These are phyloP conservation scores for Massarina eburnea DNA, from an alignment of 2,329 filamentous ascomycete genomes.

Conservation along the genomic window DNA sequence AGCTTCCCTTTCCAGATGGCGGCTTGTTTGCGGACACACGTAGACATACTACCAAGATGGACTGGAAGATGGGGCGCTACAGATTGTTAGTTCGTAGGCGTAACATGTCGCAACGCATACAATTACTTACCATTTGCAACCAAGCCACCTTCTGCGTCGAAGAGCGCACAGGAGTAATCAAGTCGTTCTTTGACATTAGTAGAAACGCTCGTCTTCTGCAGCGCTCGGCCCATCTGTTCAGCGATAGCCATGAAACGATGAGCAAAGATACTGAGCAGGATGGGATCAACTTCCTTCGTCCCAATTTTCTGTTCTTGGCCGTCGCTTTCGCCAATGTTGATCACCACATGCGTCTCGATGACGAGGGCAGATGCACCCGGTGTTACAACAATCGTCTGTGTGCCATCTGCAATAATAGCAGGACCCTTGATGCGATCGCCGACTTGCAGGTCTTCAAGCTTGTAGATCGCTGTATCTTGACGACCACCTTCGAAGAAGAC, in stretches of 20 bases:
- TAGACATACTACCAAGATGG: conserved; percentile 83
- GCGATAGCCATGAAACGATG: conserved; percentile 85
- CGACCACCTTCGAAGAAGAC: conserved; percentile 87
- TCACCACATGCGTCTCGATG: conserved; percentile 84
- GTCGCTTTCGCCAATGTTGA: conserved; percentile 70
- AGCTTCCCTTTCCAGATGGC: conserved; percentile 79
- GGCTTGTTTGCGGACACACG: conserved; percentile 75
- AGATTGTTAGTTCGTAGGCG: conserved; percentile 9
- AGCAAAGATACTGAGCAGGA: conserved; percentile 76
- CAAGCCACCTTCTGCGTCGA: conserved; percentile 72
- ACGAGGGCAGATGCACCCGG: conserved; percentile 75
- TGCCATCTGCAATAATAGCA: conserved; percentile 82
- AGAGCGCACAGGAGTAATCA: conserved; percentile 81
- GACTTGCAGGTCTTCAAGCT: conserved; percentile 70
- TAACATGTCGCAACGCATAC: neutral
- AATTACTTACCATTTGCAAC: conserved; percentile 65
- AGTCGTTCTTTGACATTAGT: conserved; percentile 81
- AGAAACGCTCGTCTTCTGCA: conserved; percentile 79
- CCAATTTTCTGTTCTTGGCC: conserved; percentile 50
- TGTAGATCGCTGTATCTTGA: conserved; percentile 77
- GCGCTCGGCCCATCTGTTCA: conserved; percentile 77
- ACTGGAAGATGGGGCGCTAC: conserved; percentile 75
- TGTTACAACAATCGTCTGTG: conserved; percentile 88
- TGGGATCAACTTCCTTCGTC: conserved; percentile 67
- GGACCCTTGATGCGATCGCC: conserved; percentile 77